Evolutionary conservation across 129 eudicot genomes (phyloP), one percentile per base, ranked within the genome.

Genomic region (Lactuca sativa): DNA sequence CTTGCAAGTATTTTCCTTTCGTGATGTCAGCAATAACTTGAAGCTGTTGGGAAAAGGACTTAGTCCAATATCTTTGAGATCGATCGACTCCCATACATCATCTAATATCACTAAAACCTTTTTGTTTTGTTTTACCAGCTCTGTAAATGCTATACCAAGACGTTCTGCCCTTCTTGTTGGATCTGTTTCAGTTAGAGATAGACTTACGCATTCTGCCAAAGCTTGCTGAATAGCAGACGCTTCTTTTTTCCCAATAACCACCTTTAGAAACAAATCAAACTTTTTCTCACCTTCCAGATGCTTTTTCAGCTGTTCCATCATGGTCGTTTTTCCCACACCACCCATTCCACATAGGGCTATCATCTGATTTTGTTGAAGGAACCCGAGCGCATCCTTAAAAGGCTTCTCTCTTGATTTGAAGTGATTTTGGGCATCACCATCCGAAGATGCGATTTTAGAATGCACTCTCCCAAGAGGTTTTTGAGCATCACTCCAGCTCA

Each of bases 241-340:
- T 38, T 25, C 32, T 6, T 37, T 25, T 18, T 34, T 2, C 31
- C 74, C 56, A 25, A 70, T 4, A 56, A 7, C 74, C 15, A 40
- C 65, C 32, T 57, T 56, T n/a, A 41, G 65, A 8, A 70, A 12
- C 25, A 5, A 56, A 0, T 41, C 11, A 57, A 70, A 70, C 56
- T 38, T 57, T 1, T 7, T 25, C 16, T 30, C 43, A 4, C 14
- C 44, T 21, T 41, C 0, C 16, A 4, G 56, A 57, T 3, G 10
- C 56, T 41, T 30, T 57, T 0, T 14, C 65, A 70, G 30, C 55
- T 56, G 74, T 70, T 56, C 56, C 74, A 70, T 70, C 74, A 70
- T 56, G 1, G 74, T 70, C 64, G 74, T 66, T 15, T 66, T 66
- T 1, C 30, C 30, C 30, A 25, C 30, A 25, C 30, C 30, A 25